phyloP scores from a whole-genome alignment of 768 basidiomycete species.

The Mycena maculata region DNA sequence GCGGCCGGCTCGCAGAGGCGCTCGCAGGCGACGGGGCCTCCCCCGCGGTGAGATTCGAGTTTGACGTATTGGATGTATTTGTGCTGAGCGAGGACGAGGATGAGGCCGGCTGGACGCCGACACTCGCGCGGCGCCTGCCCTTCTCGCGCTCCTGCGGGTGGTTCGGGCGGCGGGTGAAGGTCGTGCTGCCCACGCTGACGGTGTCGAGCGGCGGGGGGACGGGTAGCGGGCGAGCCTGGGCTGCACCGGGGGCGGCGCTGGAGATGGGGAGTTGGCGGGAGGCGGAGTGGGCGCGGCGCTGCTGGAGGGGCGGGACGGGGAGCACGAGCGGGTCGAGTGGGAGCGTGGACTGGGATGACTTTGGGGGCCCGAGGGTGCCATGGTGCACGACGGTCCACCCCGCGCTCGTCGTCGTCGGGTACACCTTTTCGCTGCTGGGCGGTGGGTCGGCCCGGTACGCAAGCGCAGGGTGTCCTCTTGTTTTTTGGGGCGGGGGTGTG shows the following conservation, averaged over 20 bases:
- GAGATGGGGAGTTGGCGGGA: constrained; percentile 19
- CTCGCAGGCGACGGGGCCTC: not conserved
- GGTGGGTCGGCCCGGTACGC: not conserved
- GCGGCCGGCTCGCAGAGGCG: constrained; percentile 7
- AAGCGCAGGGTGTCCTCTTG: not conserved
- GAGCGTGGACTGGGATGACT: too few species aligned
- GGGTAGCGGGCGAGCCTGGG: constrained; percentile 18
- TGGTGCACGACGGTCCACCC: constrained; percentile 36
- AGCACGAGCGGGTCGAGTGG: too few species aligned
- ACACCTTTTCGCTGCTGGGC: not conserved
- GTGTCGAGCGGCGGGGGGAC: constrained; percentile 31
- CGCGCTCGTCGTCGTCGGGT: constrained; percentile 16
- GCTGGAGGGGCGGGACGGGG: not conserved
- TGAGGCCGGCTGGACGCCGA: not conserved
- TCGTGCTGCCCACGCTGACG: constrained; percentile 13
- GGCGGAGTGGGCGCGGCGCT: constrained; percentile 10
- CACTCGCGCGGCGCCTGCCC: constrained; percentile 26
- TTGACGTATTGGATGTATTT: not conserved
- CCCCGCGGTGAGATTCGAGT: not conserved
- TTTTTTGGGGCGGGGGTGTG: too few species aligned
- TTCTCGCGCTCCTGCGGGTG: not conserved
- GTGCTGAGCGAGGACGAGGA: not conserved
- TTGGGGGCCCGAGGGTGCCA: constrained; percentile 27
- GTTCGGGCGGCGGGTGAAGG: constrained; percentile 1
- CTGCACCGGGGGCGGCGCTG: constrained; percentile 9